Evolutionary conservation across 352 stramenopile species (phyloP), one percentile per base, ranked within the genome.

Genomic region (Phytophthora sp.): DNA sequence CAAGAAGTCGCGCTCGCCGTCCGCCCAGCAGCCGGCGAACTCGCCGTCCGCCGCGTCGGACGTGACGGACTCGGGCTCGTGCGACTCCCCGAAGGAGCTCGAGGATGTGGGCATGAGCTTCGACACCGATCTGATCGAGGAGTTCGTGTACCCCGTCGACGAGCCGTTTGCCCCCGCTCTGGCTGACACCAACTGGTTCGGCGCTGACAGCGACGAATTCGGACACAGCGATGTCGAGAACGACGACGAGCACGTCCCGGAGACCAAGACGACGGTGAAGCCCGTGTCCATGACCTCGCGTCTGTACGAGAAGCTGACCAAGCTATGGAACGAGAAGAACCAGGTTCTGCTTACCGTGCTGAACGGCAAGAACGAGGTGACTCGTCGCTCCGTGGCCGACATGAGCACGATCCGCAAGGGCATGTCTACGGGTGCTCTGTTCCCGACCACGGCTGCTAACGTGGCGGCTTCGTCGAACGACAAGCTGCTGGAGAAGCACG

Each of bases 311-410:
- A 90, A 89, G 79, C 67, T 95, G 23, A 92, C 87, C 27, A 73
- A 74, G 38, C 58, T 95, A 20, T 95, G 87, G 87, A 84, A 81
- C 34, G 87, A 95, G 62, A 95, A 95, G 77, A 90, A 91, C 64
- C 84, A 93, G 54, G 87, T 95, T 53, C 46, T 95, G 45, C 61
- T 91, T 18, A 93, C 84, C 10, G 76, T 95, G 18, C 53, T 79
- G 56, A 72, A 92, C 53, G 70, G 77, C 58, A 90, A 90, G 62
- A 87, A 92, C 62, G 60, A 87, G 38, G 81, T 91, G 37, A 83
- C 81, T 48, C 72, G 81, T 12, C 87, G 84, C 51, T 88, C 81
- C 23, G 73, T 95, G 17, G 87, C 84, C 9, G 87, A 95, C 62
- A 89, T 95, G 83, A 92, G 83, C 66, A 82, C 68, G 52, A 91